phyloP scores from a whole-genome alignment of 2,329 filamentous ascomycete species.

The Periconia digitata region DNA sequence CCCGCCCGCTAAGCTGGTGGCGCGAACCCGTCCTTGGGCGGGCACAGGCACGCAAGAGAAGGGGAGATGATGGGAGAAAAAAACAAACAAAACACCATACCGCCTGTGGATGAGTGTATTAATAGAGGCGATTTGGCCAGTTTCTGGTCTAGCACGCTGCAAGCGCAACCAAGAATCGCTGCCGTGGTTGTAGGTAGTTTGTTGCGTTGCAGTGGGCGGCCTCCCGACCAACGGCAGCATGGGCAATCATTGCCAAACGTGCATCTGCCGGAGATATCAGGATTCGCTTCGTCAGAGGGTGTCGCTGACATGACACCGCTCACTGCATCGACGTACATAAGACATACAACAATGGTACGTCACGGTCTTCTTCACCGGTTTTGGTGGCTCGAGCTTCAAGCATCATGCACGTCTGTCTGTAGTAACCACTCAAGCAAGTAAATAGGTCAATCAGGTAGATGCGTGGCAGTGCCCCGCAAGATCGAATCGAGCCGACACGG shows the following conservation, averaged over 20 bases:
- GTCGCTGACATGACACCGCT: not conserved
- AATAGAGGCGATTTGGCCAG: no score
- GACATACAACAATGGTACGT: slow-evolving; percentile 12
- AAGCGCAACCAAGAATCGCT: no score
- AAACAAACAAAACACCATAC: not conserved
- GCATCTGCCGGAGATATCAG: not conserved
- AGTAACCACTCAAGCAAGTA: no score
- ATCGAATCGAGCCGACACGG: not conserved
- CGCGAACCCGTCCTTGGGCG: no score
- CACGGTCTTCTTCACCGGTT: slow-evolving; percentile 19
- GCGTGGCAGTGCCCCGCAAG: slow-evolving; percentile 4
- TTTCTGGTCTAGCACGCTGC: no score
- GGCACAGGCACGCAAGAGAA: no score
- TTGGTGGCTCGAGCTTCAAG: slow-evolving; percentile 20
- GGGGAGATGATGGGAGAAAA: no score
- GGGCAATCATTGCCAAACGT: not conserved
- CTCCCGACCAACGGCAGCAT: not conserved
- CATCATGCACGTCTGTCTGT: slow-evolving; percentile 9
- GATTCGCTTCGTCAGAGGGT: not conserved
- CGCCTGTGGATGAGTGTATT: no score
- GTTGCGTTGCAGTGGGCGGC: not conserved
- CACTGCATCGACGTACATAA: not conserved
- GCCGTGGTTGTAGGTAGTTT: no score
- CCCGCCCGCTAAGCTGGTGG: slow-evolving; percentile 7
- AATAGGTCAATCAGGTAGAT: no score